Evolutionary conservation across 2,329 filamentous ascomycete species (phyloP).

Genomic region (Hirsutella minnesotensis): DNA sequence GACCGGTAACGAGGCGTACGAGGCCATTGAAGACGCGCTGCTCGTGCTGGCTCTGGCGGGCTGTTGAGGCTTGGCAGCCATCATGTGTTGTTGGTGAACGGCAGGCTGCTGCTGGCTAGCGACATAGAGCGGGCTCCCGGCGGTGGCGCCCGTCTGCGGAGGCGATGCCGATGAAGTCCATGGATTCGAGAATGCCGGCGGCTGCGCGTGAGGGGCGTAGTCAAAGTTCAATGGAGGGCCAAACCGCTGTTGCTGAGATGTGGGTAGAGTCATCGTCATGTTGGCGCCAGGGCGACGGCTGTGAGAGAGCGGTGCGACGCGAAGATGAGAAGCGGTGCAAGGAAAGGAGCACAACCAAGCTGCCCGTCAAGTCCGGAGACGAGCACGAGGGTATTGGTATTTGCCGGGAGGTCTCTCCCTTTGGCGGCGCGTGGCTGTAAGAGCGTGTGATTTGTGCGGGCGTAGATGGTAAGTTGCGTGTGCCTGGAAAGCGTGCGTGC

Average conservation of each 20-base stretch:
- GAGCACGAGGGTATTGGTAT: too few relatives aligned
- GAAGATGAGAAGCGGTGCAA: not conserved
- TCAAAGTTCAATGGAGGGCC: conserved; percentile 68
- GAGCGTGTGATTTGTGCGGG: too few relatives aligned
- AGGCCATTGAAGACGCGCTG: conserved; percentile 49
- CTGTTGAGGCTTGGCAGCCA: conserved; percentile 30
- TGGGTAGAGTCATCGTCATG: conserved; percentile 95
- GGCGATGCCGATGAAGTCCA: conserved; percentile 55
- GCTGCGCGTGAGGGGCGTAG: conserved; percentile 41
- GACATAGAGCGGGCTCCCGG: conserved; percentile 52
- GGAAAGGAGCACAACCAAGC: not conserved
- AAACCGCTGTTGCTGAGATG: conserved; percentile 65
- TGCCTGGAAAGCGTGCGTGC: not conserved
- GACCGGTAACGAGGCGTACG: conserved; percentile 61
- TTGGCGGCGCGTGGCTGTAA: too few relatives aligned
- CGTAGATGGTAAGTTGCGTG: not conserved
- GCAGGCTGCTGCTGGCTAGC: conserved; percentile 32
- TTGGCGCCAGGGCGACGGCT: conserved; percentile 20
- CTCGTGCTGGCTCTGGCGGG: conserved; percentile 45
- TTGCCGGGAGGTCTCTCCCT: too few relatives aligned
- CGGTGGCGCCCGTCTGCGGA: conserved; percentile 29
- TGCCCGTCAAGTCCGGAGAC: too few relatives aligned
- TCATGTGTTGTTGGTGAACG: conserved; percentile 48
- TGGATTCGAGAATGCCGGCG: conserved; percentile 78
- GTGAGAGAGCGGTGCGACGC: not conserved